phyloP scores from a whole-genome alignment of 148 eudicot species.

The Rhododendron vialii region DNA sequence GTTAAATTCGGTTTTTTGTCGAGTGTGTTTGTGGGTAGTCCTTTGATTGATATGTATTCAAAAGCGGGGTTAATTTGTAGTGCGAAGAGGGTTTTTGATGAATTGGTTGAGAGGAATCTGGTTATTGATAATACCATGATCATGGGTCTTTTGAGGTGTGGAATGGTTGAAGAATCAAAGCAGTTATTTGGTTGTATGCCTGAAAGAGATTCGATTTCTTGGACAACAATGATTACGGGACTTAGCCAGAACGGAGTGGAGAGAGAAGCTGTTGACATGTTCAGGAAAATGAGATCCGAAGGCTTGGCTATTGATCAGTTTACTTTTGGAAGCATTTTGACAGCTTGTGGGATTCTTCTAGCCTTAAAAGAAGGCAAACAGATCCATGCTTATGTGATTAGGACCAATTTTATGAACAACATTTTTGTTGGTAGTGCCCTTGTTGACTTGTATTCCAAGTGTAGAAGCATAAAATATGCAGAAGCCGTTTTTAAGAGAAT shows the following conservation, averaged over 20 bases:
- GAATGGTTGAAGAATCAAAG: constrained; percentile 58
- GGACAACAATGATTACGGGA: constrained; percentile 39
- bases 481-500: constrained; percentile 55
- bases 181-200: constrained; percentile 45
- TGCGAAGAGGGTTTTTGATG: constrained; percentile 58
- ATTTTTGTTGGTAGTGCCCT: constrained; percentile 82
- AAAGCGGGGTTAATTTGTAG: constrained; percentile 50
- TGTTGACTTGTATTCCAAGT: constrained; percentile 84
- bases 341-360: constrained; percentile 67
- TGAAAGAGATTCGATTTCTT: constrained; percentile 68
- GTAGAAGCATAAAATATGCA: constrained; percentile 55
- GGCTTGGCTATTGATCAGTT: constrained; percentile 63
- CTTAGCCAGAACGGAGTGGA: constrained; percentile 46
- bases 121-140: constrained; percentile 82
- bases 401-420: constrained; percentile 47
- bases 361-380: constrained; percentile 70
- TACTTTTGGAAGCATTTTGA: constrained; percentile 79
- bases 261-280: constrained; percentile 49
- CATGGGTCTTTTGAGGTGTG: constrained; percentile 56
- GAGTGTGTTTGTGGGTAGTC: constrained; percentile 75
- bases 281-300: constrained; percentile 54
- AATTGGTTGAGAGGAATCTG: constrained; percentile 68
- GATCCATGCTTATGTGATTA: constrained; percentile 60
- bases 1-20: constrained; percentile 63
- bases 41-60: constrained; percentile 86